Base-by-base conservation (phyloP, 805 yeast genomes). In the Diddensiella caesifluorescens region DNA sequence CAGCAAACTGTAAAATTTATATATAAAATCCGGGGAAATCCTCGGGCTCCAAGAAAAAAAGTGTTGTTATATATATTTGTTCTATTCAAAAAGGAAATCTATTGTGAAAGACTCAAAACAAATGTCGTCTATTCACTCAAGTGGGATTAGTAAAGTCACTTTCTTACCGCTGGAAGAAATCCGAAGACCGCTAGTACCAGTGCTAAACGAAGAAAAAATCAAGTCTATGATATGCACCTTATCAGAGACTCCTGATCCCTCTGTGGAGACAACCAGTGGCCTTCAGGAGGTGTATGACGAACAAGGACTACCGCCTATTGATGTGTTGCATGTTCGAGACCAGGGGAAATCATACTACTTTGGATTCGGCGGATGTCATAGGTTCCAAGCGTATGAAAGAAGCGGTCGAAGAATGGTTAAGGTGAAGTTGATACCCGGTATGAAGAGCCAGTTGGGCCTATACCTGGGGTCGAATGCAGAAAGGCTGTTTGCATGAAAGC, bases 281-380 rank as follows among this genome's bases (percentile, higher is more conserved):
- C n/a, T n/a, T n/a, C n/a, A n/a, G n/a, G n/a, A n/a, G n/a, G 32
- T 29, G 19, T 29, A 29, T 29, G 32, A 19, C 71, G 53, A 60
- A 5, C 88, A 88, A 1, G 82, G 80, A 50, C 62, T 85, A 28
- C 95, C 95, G 2, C 90, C 95, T 1, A 71, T 87, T 12, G 95
- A 86, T 60, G 87, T 86, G 0, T 62, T 86, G 48, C 70, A 71
- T 27, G 83, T 85, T 2, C 68, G 80, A 32, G 82, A 81, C 31
- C 59, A 72, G 5, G 90, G 86, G 1, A 63, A 74, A 37, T 69
- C 62, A 27, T 72, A 71, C 58, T 85, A 80, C 55, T 85, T 83
- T 61, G 94, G 56, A 2, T 86, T 86, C 62, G 95, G 95, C 4
- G 95, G 95, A 0, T 86, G 95, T 57, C 95, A 86, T 57, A 63